Conservation (phyloP, 2,329 filamentous ascomycete genomes). For the Nemania sp. region DNA sequence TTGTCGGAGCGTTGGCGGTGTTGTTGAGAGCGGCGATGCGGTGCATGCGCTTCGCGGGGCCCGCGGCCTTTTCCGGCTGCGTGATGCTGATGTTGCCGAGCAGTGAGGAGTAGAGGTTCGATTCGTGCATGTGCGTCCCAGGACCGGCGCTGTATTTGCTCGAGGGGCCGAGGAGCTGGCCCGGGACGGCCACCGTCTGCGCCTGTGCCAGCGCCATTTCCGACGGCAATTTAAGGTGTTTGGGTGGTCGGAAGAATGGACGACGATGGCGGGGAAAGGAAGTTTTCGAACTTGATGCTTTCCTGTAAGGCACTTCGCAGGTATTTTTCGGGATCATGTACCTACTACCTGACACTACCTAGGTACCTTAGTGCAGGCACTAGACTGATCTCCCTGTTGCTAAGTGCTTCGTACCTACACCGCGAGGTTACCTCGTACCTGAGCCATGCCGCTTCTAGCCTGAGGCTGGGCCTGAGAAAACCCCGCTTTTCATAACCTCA, state of each 20-base stretch:
- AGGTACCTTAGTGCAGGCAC: no score
- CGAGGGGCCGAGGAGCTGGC: slow-evolving; percentile 74
- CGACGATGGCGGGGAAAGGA: not conserved
- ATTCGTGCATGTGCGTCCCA: slow-evolving; percentile 81
- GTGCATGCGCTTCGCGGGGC: slow-evolving; percentile 62
- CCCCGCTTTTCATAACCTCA: no score
- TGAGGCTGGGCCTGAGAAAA: no score
- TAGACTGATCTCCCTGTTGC: no score
- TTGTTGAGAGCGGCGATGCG: slow-evolving; percentile 48
- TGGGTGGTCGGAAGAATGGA: not conserved
- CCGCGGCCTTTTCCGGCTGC: slow-evolving; percentile 43
- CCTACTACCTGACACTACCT: no score
- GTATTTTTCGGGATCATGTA: no score
- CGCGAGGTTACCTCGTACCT: no score
- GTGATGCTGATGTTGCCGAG: slow-evolving; percentile 70
- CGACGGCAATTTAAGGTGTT: not conserved
- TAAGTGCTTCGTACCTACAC: no score
- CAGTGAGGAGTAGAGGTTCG: slow-evolving; percentile 79
- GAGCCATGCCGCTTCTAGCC: no score
- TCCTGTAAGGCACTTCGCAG: slow-evolving; percentile 2
- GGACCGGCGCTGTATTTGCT: slow-evolving; percentile 73
- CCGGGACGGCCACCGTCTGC: slow-evolving; percentile 70
- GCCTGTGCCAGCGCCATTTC: slow-evolving; percentile 31
- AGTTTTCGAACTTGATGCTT: not conserved
- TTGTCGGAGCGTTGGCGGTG: slow-evolving; percentile 17